Evolutionary conservation across 1,284 basidiomycete genomes (phyloP), one percentile per base, ranked within the genome.

Genomic region (Ceratobasidium theobromae): DNA sequence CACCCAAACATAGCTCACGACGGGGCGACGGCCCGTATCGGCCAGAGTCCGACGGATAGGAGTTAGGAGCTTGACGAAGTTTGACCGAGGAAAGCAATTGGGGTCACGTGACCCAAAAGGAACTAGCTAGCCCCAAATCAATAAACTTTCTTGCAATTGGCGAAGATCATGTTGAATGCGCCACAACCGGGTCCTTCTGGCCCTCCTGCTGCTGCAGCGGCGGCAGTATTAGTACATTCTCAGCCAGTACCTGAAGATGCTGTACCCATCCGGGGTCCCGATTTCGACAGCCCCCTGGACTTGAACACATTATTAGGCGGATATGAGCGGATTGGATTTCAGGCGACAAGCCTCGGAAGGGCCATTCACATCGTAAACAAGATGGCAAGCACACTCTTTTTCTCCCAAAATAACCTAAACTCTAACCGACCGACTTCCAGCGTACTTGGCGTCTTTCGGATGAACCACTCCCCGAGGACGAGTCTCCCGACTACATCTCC

Each of bases 251-350:
- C 91, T 6, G 80, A 82, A 4, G 78, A 85, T 58, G 86, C 90
- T 0, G 77, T 91, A 8, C 81, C 91, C 30, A 91, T 98, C 27
- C 78, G 86, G 74, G 96, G 96, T 0, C 97, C 97, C 3, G 84
- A 96, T 77, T 91, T 98, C 72, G 90, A 93, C 69, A 76, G 84
- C 35, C 77, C 81, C 5, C 75, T 88, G 40, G 86, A 87, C 46
- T 80, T 98, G 28, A 80, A 88, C 52, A 79, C 84, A 38, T 82
- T 99, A 70, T 77, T 99, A 45, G 76, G 79, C 45, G 87, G 85
- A 72, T 98, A 97, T 79, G 86, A 90, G 73, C 85, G 86, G 21
- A 97, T 98, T 58, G 96, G 96, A 14, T 99, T 99, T 74, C 96
- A 99, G 76, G 96, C 96, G 14, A 94, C 88, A 48, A 95, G 91